A percentile compares a stretch with the other conserved stretches of the same genome.
These are phyloP conservation scores for Colletotrichum horii DNA, from an alignment of 2,329 filamentous ascomycete species.

Conservation along the genomic window DNA sequence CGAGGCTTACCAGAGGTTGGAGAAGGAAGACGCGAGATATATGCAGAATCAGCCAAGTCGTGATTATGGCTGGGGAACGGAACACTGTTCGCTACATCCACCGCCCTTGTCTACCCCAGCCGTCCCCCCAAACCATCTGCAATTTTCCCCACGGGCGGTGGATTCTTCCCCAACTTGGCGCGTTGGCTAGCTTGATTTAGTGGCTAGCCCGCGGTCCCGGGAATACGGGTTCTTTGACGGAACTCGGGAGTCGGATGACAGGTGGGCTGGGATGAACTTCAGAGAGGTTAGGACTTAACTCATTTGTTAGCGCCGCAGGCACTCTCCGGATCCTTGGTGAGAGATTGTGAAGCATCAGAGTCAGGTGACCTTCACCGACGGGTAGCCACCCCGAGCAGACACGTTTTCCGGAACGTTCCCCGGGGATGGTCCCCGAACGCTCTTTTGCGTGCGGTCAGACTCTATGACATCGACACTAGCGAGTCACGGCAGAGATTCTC, in stretches of 20 bases:
- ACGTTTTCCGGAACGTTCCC: neutral
- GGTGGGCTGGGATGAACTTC: neutral
- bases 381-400: neutral
- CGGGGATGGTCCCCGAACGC: slow-evolving; percentile 8
- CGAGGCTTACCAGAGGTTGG: neutral
- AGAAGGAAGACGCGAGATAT: neutral
- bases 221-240: neutral
- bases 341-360: neutral
- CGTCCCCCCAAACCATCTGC: neutral
- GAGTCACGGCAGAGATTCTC: neutral
- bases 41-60: neutral
- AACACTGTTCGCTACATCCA: neutral
- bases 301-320: neutral
- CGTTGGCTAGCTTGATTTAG: neutral
- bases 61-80: neutral
- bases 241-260: slow-evolving; percentile 21
- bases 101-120: slow-evolving; percentile 8
- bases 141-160: slow-evolving; percentile 13
- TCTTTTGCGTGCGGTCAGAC: neutral
- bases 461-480: neutral
- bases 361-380: neutral
- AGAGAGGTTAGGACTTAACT: neutral
- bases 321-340: neutral
- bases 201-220: neutral
- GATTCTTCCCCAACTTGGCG: slow-evolving; percentile 6